Evolutionary conservation across 495 filamentous ascomycete species (phyloP).

Genomic region (Penicillium lividum): DNA sequence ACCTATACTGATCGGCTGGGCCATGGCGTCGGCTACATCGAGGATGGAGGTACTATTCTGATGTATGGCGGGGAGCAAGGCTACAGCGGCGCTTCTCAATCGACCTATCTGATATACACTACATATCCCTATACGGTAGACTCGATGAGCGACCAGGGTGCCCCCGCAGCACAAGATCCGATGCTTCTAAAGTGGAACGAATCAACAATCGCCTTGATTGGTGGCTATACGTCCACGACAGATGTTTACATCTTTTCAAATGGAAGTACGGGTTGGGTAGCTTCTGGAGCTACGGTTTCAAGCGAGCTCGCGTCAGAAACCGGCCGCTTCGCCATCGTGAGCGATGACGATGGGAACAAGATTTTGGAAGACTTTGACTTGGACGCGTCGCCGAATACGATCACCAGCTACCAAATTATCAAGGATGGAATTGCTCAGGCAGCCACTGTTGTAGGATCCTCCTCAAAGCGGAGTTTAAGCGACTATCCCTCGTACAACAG

Average conservation of each 20-base stretch:
- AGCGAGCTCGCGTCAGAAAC: constrained; percentile 53
- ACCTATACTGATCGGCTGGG: constrained; percentile 68
- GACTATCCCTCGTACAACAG: constrained; percentile 79
- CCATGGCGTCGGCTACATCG: constrained; percentile 78
- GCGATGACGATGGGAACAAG: constrained; percentile 76
- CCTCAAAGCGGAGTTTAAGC: constrained; percentile 46
- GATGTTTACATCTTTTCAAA: constrained; percentile 64
- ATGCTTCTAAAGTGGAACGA: constrained; percentile 77
- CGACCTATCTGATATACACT: constrained; percentile 75
- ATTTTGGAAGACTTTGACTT: constrained; percentile 82
- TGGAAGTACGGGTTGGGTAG: constrained; percentile 58
- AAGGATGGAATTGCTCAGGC: constrained; percentile 41
- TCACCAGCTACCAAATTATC: constrained; percentile 65
- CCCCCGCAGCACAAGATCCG: constrained; percentile 65
- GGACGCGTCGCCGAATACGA: constrained; percentile 71
- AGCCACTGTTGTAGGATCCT: constrained; percentile 32
- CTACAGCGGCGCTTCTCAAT: constrained; percentile 46
- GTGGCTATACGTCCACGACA: constrained; percentile 66
- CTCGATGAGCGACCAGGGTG: constrained; percentile 49
- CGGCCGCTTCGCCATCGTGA: constrained; percentile 63
- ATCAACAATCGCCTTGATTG: constrained; percentile 71
- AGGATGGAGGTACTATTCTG: constrained; percentile 68
- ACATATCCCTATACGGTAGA: constrained; percentile 57
- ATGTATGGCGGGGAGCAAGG: constrained; percentile 77
- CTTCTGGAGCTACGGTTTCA: constrained; percentile 62